These are phyloP conservation scores for Hanseniaspora meyeri DNA, from an alignment of 805 yeast genomes.

Conservation along the genomic window DNA sequence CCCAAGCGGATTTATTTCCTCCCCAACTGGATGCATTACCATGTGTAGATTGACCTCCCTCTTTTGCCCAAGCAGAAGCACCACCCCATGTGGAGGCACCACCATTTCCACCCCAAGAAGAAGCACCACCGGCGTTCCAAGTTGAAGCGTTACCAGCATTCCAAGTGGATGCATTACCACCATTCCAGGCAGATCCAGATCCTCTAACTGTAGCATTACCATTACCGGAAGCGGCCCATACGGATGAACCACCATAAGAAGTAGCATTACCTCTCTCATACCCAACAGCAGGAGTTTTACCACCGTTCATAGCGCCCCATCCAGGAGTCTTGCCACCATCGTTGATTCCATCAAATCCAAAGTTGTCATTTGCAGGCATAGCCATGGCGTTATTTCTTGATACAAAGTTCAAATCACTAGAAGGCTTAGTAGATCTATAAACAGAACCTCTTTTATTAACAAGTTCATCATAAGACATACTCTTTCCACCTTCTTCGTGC, in stretches of 20 bases:
- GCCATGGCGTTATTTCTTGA: slow-evolving; percentile 8
- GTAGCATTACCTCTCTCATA: slow-evolving; percentile 19
- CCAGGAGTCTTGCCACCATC: slow-evolving; percentile 37
- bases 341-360: neutral
- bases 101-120: slow-evolving; percentile 18
- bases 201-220: slow-evolving; percentile 31
- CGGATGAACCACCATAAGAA: slow-evolving; percentile 24
- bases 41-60: slow-evolving; percentile 33
- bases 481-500: slow-evolving; percentile 48
- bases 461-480: slow-evolving; percentile 69
- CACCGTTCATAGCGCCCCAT: slow-evolving; percentile 30
- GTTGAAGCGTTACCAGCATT: slow-evolving; percentile 40
- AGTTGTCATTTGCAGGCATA: slow-evolving; percentile 16
- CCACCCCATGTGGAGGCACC: slow-evolving; percentile 30
- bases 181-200: slow-evolving; percentile 19
- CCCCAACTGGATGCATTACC: slow-evolving; percentile 35
- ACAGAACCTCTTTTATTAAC: slow-evolving; percentile 39
- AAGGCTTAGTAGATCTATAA: slow-evolving; percentile 18
- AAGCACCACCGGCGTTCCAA: slow-evolving; percentile 26
- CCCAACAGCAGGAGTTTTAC: slow-evolving; percentile 25
- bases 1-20: slow-evolving; percentile 17
- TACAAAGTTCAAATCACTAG: slow-evolving; percentile 11
- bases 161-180: slow-evolving; percentile 31
- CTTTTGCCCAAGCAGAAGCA: slow-evolving; percentile 38
- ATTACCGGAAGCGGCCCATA: slow-evolving; percentile 33